A percentile compares a stretch with the other conserved stretches of the same genome.
Evolutionary conservation across 768 basidiomycete genomes (phyloP).

Genomic region (Fomitopsis pulvina): DNA sequence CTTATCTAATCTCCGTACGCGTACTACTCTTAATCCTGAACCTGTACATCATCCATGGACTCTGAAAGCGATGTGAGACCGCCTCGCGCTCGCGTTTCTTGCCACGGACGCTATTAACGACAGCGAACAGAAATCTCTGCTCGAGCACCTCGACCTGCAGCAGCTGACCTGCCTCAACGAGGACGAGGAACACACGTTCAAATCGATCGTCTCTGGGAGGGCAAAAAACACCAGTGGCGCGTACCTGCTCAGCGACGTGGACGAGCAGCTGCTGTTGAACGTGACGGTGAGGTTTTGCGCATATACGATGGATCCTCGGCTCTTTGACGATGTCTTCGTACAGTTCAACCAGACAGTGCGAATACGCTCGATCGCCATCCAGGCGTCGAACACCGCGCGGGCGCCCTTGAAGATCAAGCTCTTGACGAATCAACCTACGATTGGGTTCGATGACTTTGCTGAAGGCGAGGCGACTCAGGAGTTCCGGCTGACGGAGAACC

Average conservation of each 20-base stretch:
- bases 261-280: slow-evolving; percentile 65
- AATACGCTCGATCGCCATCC: slow-evolving; percentile 52
- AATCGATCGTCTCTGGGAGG: slow-evolving; percentile 40
- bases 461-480: slow-evolving; percentile 50
- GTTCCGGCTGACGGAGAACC: slow-evolving; percentile 43
- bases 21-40: slow-evolving; percentile 15
- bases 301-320: neutral
- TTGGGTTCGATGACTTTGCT: slow-evolving; percentile 66
- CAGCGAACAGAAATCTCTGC: slow-evolving; percentile 39
- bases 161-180: slow-evolving; percentile 74
- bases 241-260: slow-evolving; percentile 62
- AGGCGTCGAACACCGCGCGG: slow-evolving; percentile 30
- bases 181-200: slow-evolving; percentile 39
- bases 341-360: slow-evolving; percentile 70
- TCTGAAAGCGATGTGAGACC: slow-evolving; percentile 14
- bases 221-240: slow-evolving; percentile 35
- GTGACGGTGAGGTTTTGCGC: slow-evolving; percentile 45
- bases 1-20: slow-evolving; percentile 19
- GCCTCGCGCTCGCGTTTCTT: neutral
- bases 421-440: slow-evolving; percentile 47
- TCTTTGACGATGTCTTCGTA: neutral
- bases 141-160: slow-evolving; percentile 49
- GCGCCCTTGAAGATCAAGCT: slow-evolving; percentile 61
- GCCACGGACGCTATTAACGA: neutral
- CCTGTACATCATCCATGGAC: slow-evolving; percentile 7